phyloP scores from a whole-genome alignment of 148 eudicot genomes.

The Mesembryanthemum crystallinum region DNA sequence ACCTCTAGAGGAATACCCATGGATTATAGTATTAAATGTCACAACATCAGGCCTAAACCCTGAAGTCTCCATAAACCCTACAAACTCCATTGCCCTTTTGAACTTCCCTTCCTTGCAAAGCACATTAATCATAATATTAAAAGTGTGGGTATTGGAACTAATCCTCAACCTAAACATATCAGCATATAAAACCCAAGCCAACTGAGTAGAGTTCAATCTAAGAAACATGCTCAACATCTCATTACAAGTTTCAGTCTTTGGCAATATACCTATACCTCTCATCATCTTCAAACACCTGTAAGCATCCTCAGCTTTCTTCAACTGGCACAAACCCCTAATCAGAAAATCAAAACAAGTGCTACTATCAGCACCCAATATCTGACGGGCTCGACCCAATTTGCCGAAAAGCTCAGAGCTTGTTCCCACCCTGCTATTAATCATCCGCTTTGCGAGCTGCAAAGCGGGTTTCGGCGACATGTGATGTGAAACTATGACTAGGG shows the following conservation, averaged over 20 bases:
- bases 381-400: slow-evolving; percentile 36
- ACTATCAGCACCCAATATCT: slow-evolving; percentile 31
- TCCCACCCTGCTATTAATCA: slow-evolving; percentile 21
- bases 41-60: slow-evolving; percentile 62
- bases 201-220: slow-evolving; percentile 32
- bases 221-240: slow-evolving; percentile 55
- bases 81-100: slow-evolving; percentile 58
- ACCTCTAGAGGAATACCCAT: slow-evolving; percentile 58
- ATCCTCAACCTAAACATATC: slow-evolving; percentile 69
- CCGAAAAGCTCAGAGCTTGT: slow-evolving; percentile 28
- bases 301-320: slow-evolving; percentile 50
- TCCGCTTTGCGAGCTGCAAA: slow-evolving; percentile 30
- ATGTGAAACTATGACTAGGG: slow-evolving; percentile 43
- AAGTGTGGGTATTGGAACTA: slow-evolving; percentile 49
- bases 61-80: slow-evolving; percentile 51
- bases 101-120: slow-evolving; percentile 74
- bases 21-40: slow-evolving; percentile 58
- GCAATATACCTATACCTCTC: slow-evolving; percentile 41
- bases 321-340: slow-evolving; percentile 48
- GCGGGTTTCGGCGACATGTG: slow-evolving; percentile 39
- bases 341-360: slow-evolving; percentile 44
- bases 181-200: slow-evolving; percentile 64
- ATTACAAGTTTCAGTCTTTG: slow-evolving; percentile 61
- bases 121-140: slow-evolving; percentile 74
- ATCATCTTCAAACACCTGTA: slow-evolving; percentile 50